Evolutionary conservation across 2,329 filamentous ascomycete genomes (phyloP), one percentile per base, ranked within the genome.

Genomic region (Epichloe aotearoae): DNA sequence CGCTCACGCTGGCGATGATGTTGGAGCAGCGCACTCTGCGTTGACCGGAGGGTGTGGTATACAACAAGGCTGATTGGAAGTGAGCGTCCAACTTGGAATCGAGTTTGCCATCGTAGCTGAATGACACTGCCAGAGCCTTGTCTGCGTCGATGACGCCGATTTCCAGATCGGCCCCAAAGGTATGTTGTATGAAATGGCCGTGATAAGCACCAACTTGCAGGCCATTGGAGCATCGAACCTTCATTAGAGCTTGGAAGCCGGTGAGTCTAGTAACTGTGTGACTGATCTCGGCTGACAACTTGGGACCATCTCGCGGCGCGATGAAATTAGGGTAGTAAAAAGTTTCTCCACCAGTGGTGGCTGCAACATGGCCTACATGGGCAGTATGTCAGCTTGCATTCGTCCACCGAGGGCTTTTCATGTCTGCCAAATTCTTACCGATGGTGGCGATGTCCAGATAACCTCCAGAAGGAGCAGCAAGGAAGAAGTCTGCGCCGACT

Each of bases 301-400:
- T 94, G 51, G 87, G 75, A 42, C 84, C 82, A 66, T 98, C 93
- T 38, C 93, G 81, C 7, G 86, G 86, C 7, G 85, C 82, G 53
- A 95, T 83, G 71, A 95, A 98, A 66, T 97, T 98, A 44, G 93
- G 90, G 64, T 95, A 98, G 69, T 95, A 96, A 69, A 69, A 90
- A 98, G 84, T 87, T 66, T 98, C 93, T 55, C 93, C 93, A 52
- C 93, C 93, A n/a, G 88, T 95, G 33, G 86, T 83, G 41, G 88
- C 82, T 34, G 93, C 80, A 20, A 95, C 79, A 66, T 95, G 86
- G 41, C 90, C 87, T 83, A 23, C 26, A 26, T 15, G 34, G 51
- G 51, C 50, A 47, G 39, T 15, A 14, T 33, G 34, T 53, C 50
- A 50, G 46, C 17, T 23, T 15, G 8, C 14, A n/a, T 20, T 46